Percentiles rank a stretch among this genome's conserved stretches.
These are phyloP conservation scores for Lyophyllum semitale DNA, from an alignment of 768 basidiomycete species.

Conservation along the genomic window DNA sequence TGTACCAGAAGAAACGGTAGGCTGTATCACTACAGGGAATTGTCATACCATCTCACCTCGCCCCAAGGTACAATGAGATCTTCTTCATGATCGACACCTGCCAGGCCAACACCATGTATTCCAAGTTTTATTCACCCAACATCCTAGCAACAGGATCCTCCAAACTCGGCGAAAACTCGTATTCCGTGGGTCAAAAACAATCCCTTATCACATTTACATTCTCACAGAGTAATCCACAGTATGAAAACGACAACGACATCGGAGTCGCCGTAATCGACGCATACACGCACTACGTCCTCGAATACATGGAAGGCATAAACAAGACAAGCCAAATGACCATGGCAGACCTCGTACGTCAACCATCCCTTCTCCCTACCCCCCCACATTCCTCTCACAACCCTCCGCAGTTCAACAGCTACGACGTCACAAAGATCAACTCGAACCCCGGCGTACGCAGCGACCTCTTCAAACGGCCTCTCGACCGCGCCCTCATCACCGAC, in stretches of 20 bases:
- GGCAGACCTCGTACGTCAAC: slow-evolving; percentile 73
- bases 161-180: slow-evolving; percentile 83
- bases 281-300: slow-evolving; percentile 89
- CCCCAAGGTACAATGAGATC: slow-evolving; percentile 84
- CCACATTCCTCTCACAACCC: background rate
- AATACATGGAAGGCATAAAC: slow-evolving; percentile 90
- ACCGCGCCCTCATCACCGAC: slow-evolving; percentile 69
- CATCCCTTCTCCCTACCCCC: background rate
- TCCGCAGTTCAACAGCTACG: slow-evolving; percentile 76
- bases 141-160: slow-evolving; percentile 91
- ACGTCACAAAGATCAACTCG: slow-evolving; percentile 74
- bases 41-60: background rate
- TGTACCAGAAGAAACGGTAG: slow-evolving; percentile 70
- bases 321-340: slow-evolving; percentile 84
- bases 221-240: slow-evolving; percentile 75
- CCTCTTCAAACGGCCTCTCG: slow-evolving; percentile 71
- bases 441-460: slow-evolving; percentile 89
- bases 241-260: slow-evolving; percentile 91
- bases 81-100: slow-evolving; percentile 99
- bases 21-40: background rate
- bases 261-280: slow-evolving; percentile 96
- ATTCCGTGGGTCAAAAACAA: slow-evolving; percentile 63
- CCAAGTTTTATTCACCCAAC: slow-evolving; percentile 90
- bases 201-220: background rate
- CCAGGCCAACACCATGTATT: slow-evolving; percentile 95